Conservation (phyloP, 495 filamentous ascomycete genomes). For the Podospora conica region DNA sequence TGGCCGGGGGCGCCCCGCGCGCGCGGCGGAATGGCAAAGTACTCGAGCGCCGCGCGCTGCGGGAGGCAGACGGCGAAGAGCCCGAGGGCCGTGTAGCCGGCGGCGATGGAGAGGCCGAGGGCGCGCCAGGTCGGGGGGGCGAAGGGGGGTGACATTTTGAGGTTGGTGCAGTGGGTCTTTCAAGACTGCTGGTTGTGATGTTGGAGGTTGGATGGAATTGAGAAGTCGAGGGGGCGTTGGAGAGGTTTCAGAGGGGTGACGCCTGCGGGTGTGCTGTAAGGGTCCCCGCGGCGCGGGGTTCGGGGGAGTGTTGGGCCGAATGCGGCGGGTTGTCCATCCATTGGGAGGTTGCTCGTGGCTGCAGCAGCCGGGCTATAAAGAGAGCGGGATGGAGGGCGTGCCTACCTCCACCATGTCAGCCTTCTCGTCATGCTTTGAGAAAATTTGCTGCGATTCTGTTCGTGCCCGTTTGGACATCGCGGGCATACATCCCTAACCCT, state of each 20-base stretch:
- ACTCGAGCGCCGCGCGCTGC: neutral
- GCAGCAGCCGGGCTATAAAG: too few species aligned
- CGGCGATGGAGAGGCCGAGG: constrained; percentile 4
- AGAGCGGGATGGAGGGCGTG: too few species aligned
- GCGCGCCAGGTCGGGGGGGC: constrained; percentile 1
- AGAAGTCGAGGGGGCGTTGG: neutral
- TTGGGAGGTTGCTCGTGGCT: too few species aligned
- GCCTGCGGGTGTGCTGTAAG: neutral
- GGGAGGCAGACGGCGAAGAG: neutral
- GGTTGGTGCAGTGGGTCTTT: neutral
- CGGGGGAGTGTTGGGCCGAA: neutral
- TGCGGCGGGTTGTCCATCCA: neutral
- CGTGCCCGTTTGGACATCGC: too few species aligned
- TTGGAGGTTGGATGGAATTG: neutral
- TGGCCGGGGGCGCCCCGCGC: neutral
- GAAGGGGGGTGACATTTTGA: neutral
- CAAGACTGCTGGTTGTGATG: neutral
- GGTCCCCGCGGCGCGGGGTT: neutral
- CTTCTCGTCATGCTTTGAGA: too few species aligned
- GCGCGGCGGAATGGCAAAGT: neutral
- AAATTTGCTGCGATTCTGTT: too few species aligned
- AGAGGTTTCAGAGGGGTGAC: too few species aligned
- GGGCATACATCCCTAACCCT: too few species aligned
- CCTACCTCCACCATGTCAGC: too few species aligned
- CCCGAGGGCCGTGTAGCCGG: constrained; percentile 2